These are phyloP conservation scores for Brettanomyces bruxellensis DNA, from an alignment of 805 yeast genomes.

Conservation along the genomic window DNA sequence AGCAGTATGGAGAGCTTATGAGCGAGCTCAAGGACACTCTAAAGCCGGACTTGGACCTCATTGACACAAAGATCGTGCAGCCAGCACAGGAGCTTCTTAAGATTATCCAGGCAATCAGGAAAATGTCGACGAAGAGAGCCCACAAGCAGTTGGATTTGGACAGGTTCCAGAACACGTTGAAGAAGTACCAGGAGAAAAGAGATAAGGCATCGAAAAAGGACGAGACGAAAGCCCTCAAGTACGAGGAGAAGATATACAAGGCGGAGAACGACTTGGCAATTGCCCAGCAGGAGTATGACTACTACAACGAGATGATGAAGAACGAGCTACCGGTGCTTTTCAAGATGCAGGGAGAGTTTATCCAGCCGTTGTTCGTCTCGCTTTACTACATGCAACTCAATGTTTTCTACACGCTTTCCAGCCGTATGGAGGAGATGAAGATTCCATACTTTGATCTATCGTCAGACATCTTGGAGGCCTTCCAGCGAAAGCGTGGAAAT, in stretches of 20 bases:
- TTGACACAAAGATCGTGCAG: constrained; percentile 78
- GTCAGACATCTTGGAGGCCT: constrained; percentile 77
- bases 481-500: constrained; percentile 74
- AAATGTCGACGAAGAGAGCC: constrained; percentile 91
- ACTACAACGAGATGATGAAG: constrained; percentile 91
- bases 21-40: constrained; percentile 75
- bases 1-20: constrained; percentile 82
- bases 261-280: constrained; percentile 84
- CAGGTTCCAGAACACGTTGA: constrained; percentile 61
- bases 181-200: constrained; percentile 71
- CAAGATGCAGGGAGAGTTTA: constrained; percentile 82
- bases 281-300: constrained; percentile 93
- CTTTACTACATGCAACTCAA: constrained; percentile 97
- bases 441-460: constrained; percentile 90
- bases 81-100: constrained; percentile 89
- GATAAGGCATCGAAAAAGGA: constrained; percentile 73
- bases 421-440: constrained; percentile 89
- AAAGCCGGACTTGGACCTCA: constrained; percentile 87
- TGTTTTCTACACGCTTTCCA: constrained; percentile 87
- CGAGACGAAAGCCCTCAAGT: constrained; percentile 1
- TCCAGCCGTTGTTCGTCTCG: constrained; percentile 87
- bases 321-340: constrained; percentile 83
- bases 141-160: constrained; percentile 94
- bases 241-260: constrained; percentile 76
- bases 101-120: constrained; percentile 74